phyloP scores from a whole-genome alignment of 495 filamentous ascomycete species.

The Neurospora sp. region DNA sequence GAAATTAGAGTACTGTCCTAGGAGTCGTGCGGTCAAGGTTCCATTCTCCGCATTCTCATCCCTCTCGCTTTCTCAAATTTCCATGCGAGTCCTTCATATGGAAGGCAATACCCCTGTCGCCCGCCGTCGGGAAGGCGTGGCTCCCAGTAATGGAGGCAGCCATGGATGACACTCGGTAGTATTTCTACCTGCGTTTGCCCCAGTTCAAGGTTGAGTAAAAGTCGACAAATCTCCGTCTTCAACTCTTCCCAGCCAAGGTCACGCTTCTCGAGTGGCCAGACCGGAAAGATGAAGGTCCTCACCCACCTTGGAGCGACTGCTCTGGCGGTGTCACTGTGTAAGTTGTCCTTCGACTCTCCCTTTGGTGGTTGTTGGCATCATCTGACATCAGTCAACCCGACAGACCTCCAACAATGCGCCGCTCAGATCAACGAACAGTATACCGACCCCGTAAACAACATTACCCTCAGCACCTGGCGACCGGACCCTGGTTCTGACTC shows the following conservation, averaged over 20 bases:
- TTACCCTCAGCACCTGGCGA: slow-evolving; percentile 33
- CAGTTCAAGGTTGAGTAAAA: not conserved
- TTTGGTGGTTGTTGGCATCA: not conserved
- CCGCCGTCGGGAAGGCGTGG: slow-evolving; percentile 3
- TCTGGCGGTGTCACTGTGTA: slow-evolving; percentile 22
- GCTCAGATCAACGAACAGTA: slow-evolving; percentile 20
- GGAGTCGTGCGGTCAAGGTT: no score
- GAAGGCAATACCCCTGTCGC: not conserved
- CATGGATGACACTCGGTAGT: not conserved
- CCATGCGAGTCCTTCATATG: slow-evolving; percentile 15
- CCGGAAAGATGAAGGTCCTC: slow-evolving; percentile 22
- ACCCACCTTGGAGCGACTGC: slow-evolving; percentile 16
- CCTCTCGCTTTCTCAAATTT: slow-evolving; percentile 15
- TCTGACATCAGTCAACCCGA: slow-evolving; percentile 5
- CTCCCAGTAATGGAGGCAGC: not conserved
- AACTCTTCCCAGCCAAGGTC: slow-evolving; percentile 3
- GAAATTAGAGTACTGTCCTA: not conserved
- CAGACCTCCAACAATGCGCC: slow-evolving; percentile 14
- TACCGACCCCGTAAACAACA: slow-evolving; percentile 31
- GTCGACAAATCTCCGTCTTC: slow-evolving; percentile 6
- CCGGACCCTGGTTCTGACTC: slow-evolving; percentile 9
- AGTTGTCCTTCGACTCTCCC: not conserved
- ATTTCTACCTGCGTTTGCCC: not conserved
- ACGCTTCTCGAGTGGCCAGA: slow-evolving; percentile 3
- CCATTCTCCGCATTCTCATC: not conserved